Percentiles rank a stretch among this genome's conserved stretches.
Conservation (phyloP, 352 stramenopile genomes). For the Phytophthora hybrid region DNA sequence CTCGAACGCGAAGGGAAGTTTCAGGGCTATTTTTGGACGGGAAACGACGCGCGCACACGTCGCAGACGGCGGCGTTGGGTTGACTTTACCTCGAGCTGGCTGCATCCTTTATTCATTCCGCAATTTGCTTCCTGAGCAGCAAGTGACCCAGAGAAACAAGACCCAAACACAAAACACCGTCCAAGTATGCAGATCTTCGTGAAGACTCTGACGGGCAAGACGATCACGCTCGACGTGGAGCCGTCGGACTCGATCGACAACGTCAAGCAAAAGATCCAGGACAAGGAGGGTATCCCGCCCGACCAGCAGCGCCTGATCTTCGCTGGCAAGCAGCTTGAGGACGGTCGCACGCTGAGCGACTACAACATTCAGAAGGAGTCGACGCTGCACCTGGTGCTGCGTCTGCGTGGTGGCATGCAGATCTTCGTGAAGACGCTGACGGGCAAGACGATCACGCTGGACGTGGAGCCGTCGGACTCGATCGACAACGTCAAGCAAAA, state of each 20-base stretch:
- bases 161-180: constrained; percentile 34
- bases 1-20: constrained; percentile 28
- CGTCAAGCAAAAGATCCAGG: constrained; percentile 30
- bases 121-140: constrained; percentile 29
- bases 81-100: constrained; percentile 13
- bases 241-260: constrained; percentile 37
- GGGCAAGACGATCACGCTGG: constrained; percentile 34
- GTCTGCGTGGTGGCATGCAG: constrained; percentile 24
- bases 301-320: too few species aligned
- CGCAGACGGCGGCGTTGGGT: constrained; percentile 31
- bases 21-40: constrained; percentile 21
- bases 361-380: constrained; percentile 32
- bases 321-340: not conserved
- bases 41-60: constrained; percentile 32
- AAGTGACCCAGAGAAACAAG: constrained; percentile 19
- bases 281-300: too few species aligned
- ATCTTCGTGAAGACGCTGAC: constrained; percentile 37
- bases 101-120: constrained; percentile 12
- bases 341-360: constrained; percentile 1
- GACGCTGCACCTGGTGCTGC: constrained; percentile 31
- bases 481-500: constrained; percentile 38
- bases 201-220: constrained; percentile 20
- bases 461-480: constrained; percentile 34
- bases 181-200: constrained; percentile 48
- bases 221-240: constrained; percentile 26